Evolutionary conservation across 2,329 filamentous ascomycete species (phyloP).

Genomic region (Monilinia aucupariae): DNA sequence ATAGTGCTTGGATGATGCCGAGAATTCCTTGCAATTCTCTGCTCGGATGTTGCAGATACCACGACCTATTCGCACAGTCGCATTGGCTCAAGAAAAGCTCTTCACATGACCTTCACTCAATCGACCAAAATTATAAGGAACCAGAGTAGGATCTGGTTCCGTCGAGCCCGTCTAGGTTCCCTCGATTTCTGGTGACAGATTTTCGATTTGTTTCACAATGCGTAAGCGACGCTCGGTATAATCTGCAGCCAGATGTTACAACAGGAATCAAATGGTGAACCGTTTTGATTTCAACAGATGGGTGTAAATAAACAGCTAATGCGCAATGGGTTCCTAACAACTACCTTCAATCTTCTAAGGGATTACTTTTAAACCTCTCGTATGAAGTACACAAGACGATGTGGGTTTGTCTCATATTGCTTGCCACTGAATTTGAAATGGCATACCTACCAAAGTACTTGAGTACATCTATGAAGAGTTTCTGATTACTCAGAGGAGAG

Average conservation of each 20-base stretch:
- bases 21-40: too few species aligned
- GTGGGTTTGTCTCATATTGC: neutral
- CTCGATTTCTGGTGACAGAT: conserved; percentile 67
- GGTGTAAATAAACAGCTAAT: neutral
- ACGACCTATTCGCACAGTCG: too few species aligned
- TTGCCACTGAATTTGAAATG: neutral
- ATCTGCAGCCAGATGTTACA: conserved; percentile 30
- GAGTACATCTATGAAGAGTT: neutral
- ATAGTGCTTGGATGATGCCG: too few species aligned
- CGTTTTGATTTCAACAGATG: conserved; percentile 28
- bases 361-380: neutral
- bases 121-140: too few species aligned
- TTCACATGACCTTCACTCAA: too few species aligned
- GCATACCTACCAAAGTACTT: neutral
- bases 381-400: neutral
- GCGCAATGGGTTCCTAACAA: neutral
- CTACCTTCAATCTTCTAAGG: neutral
- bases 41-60: too few species aligned
- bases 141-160: neutral
- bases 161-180: conserved; percentile 56
- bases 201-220: conserved; percentile 58
- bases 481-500: neutral
- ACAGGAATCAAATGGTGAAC: conserved; percentile 32
- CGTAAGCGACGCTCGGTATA: conserved; percentile 52
- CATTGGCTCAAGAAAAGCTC: too few species aligned